A percentile compares a stretch with the other conserved stretches of the same genome.
Evolutionary conservation across 1,139 yeast species (phyloP).

Genomic region (Debaryomyces psychrophilus): DNA sequence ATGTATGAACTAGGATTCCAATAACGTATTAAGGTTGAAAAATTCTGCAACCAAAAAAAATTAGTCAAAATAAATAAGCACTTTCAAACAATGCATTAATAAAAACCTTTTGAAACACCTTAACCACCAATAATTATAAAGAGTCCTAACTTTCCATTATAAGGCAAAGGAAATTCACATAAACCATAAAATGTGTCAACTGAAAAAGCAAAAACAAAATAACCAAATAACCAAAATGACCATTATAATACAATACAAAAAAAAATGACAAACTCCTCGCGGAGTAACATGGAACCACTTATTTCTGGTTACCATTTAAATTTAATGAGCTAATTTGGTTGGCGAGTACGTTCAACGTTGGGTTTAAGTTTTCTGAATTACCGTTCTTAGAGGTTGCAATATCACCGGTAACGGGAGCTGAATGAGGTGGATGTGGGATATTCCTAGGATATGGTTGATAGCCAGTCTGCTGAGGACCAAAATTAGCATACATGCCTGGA

Average conservation of each 20-base stretch:
- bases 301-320: conserved; percentile 23
- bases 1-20: not conserved
- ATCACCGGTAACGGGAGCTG: conserved; percentile 15
- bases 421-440: conserved; percentile 15
- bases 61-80: not conserved
- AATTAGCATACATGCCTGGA: conserved; percentile 30
- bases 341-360: conserved; percentile 25
- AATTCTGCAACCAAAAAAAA: not conserved
- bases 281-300: not conserved
- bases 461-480: conserved; percentile 18
- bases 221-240: not conserved
- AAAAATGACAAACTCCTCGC: not conserved
- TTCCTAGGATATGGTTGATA: conserved; percentile 14
- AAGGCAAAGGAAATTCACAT: not conserved
- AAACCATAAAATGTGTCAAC: not conserved
- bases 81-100: not conserved
- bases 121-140: conserved; percentile 5
- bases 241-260: conserved; percentile 4
- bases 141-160: conserved; percentile 4
- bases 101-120: conserved; percentile 2
- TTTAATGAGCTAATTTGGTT: conserved; percentile 41
- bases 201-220: conserved; percentile 1
- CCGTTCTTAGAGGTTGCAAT: conserved; percentile 4
- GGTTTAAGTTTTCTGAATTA: conserved; percentile 14
- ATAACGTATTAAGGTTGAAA: not conserved